A percentile compares a stretch with the other conserved stretches of the same genome.
These are phyloP conservation scores for Nigrospora oryzae DNA, from an alignment of 2,329 filamentous ascomycete genomes.

Conservation along the genomic window DNA sequence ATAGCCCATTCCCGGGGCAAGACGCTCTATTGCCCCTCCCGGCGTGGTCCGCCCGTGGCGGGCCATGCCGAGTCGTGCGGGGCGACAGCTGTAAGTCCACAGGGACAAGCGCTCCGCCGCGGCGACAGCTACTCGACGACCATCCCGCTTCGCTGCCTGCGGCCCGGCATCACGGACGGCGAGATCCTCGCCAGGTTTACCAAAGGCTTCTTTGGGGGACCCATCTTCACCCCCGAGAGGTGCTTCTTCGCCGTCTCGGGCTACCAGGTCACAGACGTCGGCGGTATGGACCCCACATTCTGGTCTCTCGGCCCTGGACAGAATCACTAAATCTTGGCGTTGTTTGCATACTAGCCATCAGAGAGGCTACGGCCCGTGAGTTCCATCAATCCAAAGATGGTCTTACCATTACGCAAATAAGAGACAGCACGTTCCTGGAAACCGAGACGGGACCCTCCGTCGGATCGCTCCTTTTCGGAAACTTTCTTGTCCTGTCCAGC, in stretches of 20 bases:
- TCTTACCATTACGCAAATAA: too few relatives aligned
- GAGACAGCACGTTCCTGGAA: too few relatives aligned
- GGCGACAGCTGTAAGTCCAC: background rate
- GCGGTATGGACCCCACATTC: background rate
- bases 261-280: background rate
- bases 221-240: background rate
- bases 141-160: background rate
- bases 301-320: background rate
- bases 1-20: background rate
- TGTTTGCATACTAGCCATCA: too few relatives aligned
- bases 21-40: background rate
- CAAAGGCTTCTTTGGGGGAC: background rate
- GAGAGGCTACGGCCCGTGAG: too few relatives aligned
- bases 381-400: too few relatives aligned
- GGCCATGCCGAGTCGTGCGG: background rate
- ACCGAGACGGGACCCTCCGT: background rate
- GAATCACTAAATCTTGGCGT: background rate
- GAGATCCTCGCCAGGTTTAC: slow-evolving; percentile 1
- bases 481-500: background rate
- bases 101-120: background rate
- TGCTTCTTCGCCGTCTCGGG: background rate
- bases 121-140: background rate
- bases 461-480: background rate
- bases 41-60: background rate
- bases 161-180: background rate